These are phyloP conservation scores for Vitis vinifera DNA, from an alignment of 164 flowering plant species.

Conservation along the genomic window DNA sequence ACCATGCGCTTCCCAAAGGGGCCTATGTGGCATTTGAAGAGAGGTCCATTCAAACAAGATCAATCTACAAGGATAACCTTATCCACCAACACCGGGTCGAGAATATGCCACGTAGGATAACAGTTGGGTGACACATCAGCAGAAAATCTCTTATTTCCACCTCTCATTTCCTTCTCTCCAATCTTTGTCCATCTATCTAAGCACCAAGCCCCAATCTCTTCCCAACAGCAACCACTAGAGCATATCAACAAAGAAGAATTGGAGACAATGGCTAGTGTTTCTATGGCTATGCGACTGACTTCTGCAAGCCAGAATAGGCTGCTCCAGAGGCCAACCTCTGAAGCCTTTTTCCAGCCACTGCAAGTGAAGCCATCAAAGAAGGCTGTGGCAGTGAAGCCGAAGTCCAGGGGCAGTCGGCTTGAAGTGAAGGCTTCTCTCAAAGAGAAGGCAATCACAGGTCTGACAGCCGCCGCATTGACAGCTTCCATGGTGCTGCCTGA, in stretches of 20 bases:
- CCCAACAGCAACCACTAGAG: background rate
- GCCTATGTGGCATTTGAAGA: too few relatives aligned
- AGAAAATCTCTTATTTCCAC: conserved; percentile 25
- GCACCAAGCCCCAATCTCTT: background rate
- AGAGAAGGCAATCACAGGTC: conserved; percentile 40
- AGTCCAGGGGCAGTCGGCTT: conserved; percentile 12
- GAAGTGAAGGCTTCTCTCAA: conserved; percentile 34
- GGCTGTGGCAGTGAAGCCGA: conserved; percentile 1
- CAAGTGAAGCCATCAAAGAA: conserved; percentile 22
- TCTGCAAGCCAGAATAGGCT: conserved; percentile 15
- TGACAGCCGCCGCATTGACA: conserved; percentile 39
- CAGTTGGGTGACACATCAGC: conserved; percentile 6
- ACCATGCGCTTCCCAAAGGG: too few relatives aligned
- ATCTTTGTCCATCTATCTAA: background rate
- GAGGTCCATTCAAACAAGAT: background rate
- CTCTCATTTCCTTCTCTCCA: conserved; percentile 18
- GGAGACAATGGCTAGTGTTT: conserved; percentile 27
- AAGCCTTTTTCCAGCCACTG: conserved; percentile 30
- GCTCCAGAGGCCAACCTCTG: background rate
- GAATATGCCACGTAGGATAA: conserved; percentile 24
- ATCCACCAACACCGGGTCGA: conserved; percentile 16
- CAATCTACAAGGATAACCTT: conserved; percentile 31
- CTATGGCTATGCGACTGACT: conserved; percentile 31
- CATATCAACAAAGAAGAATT: background rate
- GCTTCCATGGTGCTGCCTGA: conserved; percentile 42